Evolutionary conservation across 73 alveolate species (phyloP).

Genomic region (Paramecium caudatum): DNA sequence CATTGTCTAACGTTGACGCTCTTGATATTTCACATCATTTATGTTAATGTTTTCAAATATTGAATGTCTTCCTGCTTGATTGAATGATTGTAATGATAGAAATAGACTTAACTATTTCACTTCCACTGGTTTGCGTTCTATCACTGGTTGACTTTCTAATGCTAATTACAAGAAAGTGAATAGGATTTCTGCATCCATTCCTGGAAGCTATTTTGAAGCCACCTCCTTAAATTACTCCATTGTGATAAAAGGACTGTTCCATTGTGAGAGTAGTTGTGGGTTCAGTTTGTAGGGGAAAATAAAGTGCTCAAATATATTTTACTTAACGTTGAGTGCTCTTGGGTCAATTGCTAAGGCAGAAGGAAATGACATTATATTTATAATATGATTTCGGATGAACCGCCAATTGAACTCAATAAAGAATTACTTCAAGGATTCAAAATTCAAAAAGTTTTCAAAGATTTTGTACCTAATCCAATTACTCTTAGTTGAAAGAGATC

Average conservation of each 20-base stretch:
- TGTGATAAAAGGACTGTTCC: not conserved
- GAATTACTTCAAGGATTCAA: conserved; percentile 8
- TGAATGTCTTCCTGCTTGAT: conserved; percentile 53
- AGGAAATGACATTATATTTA: too few species aligned
- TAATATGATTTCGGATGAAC: conserved; percentile 36
- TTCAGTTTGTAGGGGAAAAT: conserved; percentile 42
- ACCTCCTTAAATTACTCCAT: conserved; percentile 55
- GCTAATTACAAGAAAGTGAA: conserved; percentile 42
- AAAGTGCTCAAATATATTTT: conserved; percentile 48
- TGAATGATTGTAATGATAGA: not conserved
- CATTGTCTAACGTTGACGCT: not conserved
- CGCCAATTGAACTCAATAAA: conserved; percentile 8
- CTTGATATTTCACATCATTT: conserved; percentile 48
- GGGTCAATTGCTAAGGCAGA: too few species aligned
- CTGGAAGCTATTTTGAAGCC: not conserved
- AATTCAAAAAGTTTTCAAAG: not conserved
- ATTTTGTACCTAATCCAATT: not conserved
- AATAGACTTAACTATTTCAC: conserved; percentile 14
- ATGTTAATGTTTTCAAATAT: conserved; percentile 58
- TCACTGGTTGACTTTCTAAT: not conserved
- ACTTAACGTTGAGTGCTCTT: conserved; percentile 42
- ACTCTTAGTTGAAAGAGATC: not conserved
- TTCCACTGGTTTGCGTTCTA: conserved; percentile 9
- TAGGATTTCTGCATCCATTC: conserved; percentile 1
- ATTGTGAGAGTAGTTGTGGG: not conserved